Evolutionary conservation across 2,329 filamentous ascomycete species (phyloP), one percentile per base, ranked within the genome.

Genomic region (Colletotrichum karsti): DNA sequence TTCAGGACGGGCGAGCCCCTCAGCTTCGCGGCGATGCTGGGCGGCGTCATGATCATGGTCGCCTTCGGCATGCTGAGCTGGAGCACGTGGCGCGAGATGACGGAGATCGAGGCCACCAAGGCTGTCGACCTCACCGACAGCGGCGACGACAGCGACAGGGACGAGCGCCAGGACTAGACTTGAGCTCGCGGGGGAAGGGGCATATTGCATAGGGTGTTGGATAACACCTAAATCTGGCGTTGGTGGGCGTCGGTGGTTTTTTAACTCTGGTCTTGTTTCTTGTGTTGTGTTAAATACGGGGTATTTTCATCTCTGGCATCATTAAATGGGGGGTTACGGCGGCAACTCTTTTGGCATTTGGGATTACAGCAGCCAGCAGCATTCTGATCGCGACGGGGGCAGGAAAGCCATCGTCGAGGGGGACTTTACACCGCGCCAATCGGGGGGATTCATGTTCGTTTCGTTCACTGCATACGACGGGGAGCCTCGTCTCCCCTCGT

Each of bases 31-130:
- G 93, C 95, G 4, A 85, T 98, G 12, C 75, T 89, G 0, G 96
- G 96, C n/a, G 95, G 96, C 1, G 76, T 92, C 28, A 84, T 98
- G 74, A 99, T 99, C 74, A 92, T 97, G 65, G 85, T 89, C 2
- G 96, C 96, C 0, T 99, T 99, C 77, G 78, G 90, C n/a, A 85
- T 97, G 75, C 80, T 99, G 48, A 94, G 91, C 74, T 98, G 91
- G 90, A 96, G 94, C 72, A 98, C 95, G 0, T 99, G 95, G 81
- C 88, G 91, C 56, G 96, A 99, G 82, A 95, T 98, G 91, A 88
- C 90, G 50, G 94, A 97, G 79, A 93, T 97, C 72, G 88, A 91
- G 73, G 85, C 86, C 71, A 90, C 90, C 75, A 90, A 85, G 74
- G 78, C 76, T 6, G 78, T 83, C 3, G 83, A 85, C 60, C 75